Percentiles rank a stretch among this genome's conserved stretches.
phyloP scores from a whole-genome alignment of 768 basidiomycete species.

The Mycena albidolilacea region DNA sequence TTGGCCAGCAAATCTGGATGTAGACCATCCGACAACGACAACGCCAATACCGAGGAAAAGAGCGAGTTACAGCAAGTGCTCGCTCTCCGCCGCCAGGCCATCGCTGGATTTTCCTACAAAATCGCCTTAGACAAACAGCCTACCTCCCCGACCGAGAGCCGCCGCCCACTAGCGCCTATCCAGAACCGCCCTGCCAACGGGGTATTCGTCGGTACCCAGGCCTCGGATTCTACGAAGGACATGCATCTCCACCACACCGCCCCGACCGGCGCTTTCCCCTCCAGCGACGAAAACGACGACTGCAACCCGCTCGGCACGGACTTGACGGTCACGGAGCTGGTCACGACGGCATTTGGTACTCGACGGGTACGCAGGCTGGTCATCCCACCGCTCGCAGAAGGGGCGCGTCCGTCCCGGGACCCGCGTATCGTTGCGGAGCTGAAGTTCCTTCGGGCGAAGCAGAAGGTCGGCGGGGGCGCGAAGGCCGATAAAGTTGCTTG shows the following conservation, averaged over 20 bases:
- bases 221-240: background rate
- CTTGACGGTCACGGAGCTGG: conserved; percentile 14
- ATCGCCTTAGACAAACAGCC: background rate
- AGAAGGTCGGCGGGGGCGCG: conserved; percentile 19
- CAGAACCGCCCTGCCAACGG: background rate
- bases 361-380: conserved; percentile 18
- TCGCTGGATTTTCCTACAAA: background rate
- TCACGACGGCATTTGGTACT: conserved; percentile 22
- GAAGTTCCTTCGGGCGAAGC: conserved; percentile 8
- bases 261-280: background rate
- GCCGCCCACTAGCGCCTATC: background rate
- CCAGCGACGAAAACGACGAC: background rate
- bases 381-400: conserved; percentile 20
- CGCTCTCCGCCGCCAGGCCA: conserved; percentile 18
- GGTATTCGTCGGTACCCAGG: background rate
- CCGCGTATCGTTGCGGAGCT: conserved; percentile 22
- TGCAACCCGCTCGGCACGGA: conserved; percentile 22
- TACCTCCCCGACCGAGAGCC: background rate
- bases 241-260: background rate
- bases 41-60: background rate
- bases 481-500: background rate
- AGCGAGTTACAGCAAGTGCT: conserved; percentile 31
- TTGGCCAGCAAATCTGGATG: background rate
- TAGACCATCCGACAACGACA: background rate
- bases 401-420: conserved; percentile 21